Conservation (phyloP, 2,329 filamentous ascomycete genomes). For the Alternaria arborescens region DNA sequence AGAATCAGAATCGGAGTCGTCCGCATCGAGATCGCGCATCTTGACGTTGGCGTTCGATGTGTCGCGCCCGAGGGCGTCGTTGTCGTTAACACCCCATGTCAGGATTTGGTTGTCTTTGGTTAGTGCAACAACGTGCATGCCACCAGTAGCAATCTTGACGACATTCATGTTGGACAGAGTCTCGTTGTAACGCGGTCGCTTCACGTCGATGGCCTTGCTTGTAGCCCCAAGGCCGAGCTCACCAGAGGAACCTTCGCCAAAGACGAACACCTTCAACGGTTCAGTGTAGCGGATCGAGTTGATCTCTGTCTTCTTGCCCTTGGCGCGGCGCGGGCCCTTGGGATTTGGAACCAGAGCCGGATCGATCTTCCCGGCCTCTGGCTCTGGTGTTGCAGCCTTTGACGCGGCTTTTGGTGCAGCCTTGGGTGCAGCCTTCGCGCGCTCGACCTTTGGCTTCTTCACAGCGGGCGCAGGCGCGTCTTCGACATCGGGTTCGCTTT, state of each 20-base stretch:
- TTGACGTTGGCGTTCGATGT: conserved; percentile 72
- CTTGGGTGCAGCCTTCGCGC: conserved; percentile 25
- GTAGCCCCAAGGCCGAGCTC: conserved; percentile 80
- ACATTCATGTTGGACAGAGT: conserved; percentile 69
- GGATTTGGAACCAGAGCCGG: conserved; percentile 31
- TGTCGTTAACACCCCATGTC: conserved; percentile 89
- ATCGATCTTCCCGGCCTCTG: conserved; percentile 20
- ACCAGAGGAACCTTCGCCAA: conserved; percentile 80
- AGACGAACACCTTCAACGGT: conserved; percentile 77
- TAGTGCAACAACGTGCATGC: conserved; percentile 81
- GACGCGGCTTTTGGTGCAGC: conserved; percentile 16
- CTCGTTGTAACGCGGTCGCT: conserved; percentile 75
- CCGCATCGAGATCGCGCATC: conserved; percentile 60
- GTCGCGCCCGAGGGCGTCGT: conserved; percentile 79
- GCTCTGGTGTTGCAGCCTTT: conserved; percentile 20
- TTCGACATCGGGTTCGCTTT: conserved; percentile 31
- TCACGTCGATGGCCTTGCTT: conserved; percentile 74
- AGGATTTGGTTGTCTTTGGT: conserved; percentile 83
- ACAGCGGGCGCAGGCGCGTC: conserved; percentile 30
- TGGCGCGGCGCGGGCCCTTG: conserved; percentile 43
- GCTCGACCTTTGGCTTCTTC: conserved; percentile 37
- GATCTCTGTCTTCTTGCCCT: conserved; percentile 58
- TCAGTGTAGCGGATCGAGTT: conserved; percentile 69
- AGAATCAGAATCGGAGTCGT: conserved; percentile 56
- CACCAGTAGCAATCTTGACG: conserved; percentile 78